These are phyloP conservation scores for Urochloa ruziziensis DNA, from an alignment of 176 grass and related monocot species.

Conservation along the genomic window DNA sequence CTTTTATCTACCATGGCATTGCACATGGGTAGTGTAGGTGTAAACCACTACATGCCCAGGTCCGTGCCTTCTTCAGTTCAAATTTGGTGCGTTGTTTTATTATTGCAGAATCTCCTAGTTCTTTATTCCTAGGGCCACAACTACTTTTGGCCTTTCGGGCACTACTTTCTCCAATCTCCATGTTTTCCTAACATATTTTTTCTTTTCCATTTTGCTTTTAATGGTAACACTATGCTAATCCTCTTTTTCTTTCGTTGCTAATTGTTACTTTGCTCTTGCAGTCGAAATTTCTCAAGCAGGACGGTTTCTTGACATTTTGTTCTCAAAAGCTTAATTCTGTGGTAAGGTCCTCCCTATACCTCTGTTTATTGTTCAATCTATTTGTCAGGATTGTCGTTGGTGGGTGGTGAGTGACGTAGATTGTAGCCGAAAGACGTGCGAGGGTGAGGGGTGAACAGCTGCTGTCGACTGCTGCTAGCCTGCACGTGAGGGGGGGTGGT, in stretches of 20 bases:
- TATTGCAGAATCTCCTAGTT: not conserved
- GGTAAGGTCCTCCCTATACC: conserved; percentile 39
- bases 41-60: not conserved
- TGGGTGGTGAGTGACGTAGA: too few relatives aligned
- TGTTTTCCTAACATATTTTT: conserved; percentile 7
- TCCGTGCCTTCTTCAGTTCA: not conserved
- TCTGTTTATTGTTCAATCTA: conserved; percentile 24
- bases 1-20: not conserved
- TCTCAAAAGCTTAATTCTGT: conserved; percentile 54
- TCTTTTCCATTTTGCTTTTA: conserved; percentile 10
- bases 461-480: too few relatives aligned
- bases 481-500: too few relatives aligned
- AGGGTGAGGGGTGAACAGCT: too few relatives aligned
- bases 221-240: conserved; percentile 14
- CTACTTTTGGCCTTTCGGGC: not conserved
- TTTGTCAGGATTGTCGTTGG: too few relatives aligned
- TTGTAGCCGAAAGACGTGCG: too few relatives aligned
- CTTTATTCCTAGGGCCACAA: not conserved
- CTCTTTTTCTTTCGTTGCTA: conserved; percentile 32
- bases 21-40: not conserved
- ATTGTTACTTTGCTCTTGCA: conserved; percentile 32
- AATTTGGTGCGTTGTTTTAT: not conserved
- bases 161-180: conserved; percentile 26
- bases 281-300: conserved; percentile 56
- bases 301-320: conserved; percentile 62